These are phyloP conservation scores for Saposhnikovia divaricata DNA, from an alignment of 129 eudicot genomes.

Conservation along the genomic window DNA sequence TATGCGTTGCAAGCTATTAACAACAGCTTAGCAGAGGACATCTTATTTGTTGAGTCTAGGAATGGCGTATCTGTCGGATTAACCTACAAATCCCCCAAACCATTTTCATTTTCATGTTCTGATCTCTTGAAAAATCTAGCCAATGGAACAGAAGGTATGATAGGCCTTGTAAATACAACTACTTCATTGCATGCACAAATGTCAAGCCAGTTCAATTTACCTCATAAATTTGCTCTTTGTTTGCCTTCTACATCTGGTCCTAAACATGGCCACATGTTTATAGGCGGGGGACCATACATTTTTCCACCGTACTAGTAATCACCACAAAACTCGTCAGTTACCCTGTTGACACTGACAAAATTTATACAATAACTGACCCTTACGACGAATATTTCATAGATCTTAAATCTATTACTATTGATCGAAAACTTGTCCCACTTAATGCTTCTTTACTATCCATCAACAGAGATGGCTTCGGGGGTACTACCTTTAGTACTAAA, in stretches of 20 bases:
- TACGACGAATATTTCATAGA: conserved; percentile 24
- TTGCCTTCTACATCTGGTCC: conserved; percentile 35
- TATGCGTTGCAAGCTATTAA: neutral
- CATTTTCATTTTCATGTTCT: conserved; percentile 15
- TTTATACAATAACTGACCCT: neutral
- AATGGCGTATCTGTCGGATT: neutral
- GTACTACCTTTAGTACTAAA: conserved; percentile 49
- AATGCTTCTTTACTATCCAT: conserved; percentile 27
- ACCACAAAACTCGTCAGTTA: conserved; percentile 38
- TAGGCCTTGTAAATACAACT: conserved; percentile 32
- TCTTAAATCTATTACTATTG: conserved; percentile 26
- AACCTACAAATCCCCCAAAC: neutral
- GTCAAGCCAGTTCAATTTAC: conserved; percentile 24
- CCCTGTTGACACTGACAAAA: conserved; percentile 21
- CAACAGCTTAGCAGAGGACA: conserved; percentile 22
- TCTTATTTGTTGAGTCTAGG: neutral
- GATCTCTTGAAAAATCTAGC: conserved; percentile 24
- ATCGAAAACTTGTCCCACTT: conserved; percentile 19
- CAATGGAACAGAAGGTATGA: conserved; percentile 22
- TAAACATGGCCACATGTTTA: conserved; percentile 30
- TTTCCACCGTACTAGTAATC: conserved; percentile 21
- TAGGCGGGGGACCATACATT: conserved; percentile 40
- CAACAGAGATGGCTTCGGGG: conserved; percentile 38
- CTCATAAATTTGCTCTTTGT: conserved; percentile 25
- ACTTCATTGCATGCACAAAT: conserved; percentile 29